These are phyloP conservation scores for Pseudopithomyces chartarum DNA, from an alignment of 2,329 filamentous ascomycete genomes.

Conservation along the genomic window DNA sequence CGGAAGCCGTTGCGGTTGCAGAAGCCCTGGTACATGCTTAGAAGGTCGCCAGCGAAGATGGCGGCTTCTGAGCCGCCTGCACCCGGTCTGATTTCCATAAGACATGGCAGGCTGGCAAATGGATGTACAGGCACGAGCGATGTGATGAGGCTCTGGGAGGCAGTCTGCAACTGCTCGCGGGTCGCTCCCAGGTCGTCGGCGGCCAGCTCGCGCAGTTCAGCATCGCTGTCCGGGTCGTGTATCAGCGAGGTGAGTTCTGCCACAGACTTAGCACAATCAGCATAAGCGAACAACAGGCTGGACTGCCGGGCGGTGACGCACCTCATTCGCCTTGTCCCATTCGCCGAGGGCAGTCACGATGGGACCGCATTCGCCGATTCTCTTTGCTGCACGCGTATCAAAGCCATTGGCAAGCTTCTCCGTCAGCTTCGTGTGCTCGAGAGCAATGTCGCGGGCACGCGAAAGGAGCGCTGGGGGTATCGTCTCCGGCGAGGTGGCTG, in stretches of 20 bases:
- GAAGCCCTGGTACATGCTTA: constrained; percentile 87
- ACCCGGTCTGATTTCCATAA: constrained; percentile 89
- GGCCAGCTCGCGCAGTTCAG: constrained; percentile 64
- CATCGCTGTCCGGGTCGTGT: constrained; percentile 65
- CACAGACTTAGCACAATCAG: constrained; percentile 52
- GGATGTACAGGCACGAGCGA: constrained; percentile 86
- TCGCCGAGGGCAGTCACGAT: constrained; percentile 59
- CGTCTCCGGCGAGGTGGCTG: constrained; percentile 31
- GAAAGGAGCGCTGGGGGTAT: constrained; percentile 61
- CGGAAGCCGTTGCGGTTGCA: constrained; percentile 73
- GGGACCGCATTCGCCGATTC: constrained; percentile 59
- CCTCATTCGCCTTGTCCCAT: constrained; percentile 64
- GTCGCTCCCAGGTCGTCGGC: constrained; percentile 74
- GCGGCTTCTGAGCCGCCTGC: constrained; percentile 90
- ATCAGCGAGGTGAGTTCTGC: constrained; percentile 77
- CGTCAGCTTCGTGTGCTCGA: constrained; percentile 61
- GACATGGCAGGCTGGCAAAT: constrained; percentile 86
- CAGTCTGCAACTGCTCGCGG: constrained; percentile 62
- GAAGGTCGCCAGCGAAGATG: constrained; percentile 83
- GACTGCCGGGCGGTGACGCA: constrained; percentile 39
- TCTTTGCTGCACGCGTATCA: constrained; percentile 61
- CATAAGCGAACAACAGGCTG: neutral
- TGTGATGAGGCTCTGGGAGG: constrained; percentile 72
- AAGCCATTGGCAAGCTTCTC: constrained; percentile 59
- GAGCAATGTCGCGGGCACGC: constrained; percentile 59